Base-by-base conservation (phyloP, 192 early-diverging fungal genomes). In the Coemansia sp. region DNA sequence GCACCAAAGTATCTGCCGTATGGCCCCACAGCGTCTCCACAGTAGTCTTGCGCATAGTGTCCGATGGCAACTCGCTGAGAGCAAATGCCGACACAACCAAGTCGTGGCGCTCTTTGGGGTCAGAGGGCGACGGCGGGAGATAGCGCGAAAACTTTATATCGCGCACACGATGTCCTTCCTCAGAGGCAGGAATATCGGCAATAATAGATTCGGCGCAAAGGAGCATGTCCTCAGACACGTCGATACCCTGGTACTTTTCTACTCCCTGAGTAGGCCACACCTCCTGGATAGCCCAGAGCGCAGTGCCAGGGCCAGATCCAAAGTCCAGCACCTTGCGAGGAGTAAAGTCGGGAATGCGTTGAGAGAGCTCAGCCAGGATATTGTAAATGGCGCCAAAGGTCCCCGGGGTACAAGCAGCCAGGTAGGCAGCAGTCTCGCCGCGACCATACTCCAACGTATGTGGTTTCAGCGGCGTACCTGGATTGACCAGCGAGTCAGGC, bases 241-340 rank as follows among this genome's bases (percentile, higher is more conserved):
- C 95, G 16, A 96, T 82, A 11, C 91, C 93, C 7, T 84, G 79
- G 49, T 79, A 90, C 22, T 55, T 65, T 7, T 87, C 46, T 1
- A 93, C 24, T 1, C 65, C 36, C 27, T 55, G 11, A 16, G 52
- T 31, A 2, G 71, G 46, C 83, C 88, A 95, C 9, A 87, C 73
- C 20, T 90, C 84, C 54, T 89, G 85, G 13, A 87, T 78, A 9
- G 91, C 93, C 92, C 93, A 96, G 24, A 94, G 82, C 7, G 85
- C 92, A 6, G 92, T 90, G n/a, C 90, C 95, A 3, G 95, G 92
- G 5, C 95, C 95, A 0, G 87, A 87, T 24, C 92, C 95, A 78
- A 94, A 95, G 79, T 96, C 95, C 65, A 94, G 64, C 13, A 94
- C 74, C 8, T 72, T 79, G 31, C 43, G 72, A 0, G 93, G 93